Percentiles rank a stretch among this genome's conserved stretches.
Conservation (phyloP, 306 rosid genomes). For the Gillenia trifoliata region DNA sequence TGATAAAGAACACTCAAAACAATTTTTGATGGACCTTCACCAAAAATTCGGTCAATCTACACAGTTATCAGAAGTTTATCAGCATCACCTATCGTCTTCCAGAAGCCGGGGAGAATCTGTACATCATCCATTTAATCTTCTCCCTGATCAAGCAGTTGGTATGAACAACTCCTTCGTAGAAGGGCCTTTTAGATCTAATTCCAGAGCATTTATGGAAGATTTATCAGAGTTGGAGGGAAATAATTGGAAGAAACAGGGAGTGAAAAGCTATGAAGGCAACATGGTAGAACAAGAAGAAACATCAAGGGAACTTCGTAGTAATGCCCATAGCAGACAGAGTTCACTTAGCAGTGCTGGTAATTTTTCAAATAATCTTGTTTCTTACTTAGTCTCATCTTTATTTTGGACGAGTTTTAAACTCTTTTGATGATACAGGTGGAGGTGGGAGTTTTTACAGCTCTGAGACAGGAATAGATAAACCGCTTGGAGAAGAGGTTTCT, state of each 20-base stretch:
- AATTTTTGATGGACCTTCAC: slow-evolving; percentile 42
- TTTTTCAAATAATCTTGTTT: background rate
- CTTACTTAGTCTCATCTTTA: slow-evolving; percentile 1
- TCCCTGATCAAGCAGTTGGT: slow-evolving; percentile 43
- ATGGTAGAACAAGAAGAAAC: slow-evolving; percentile 42
- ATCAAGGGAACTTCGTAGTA: slow-evolving; percentile 38
- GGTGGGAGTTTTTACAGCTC: slow-evolving; percentile 41
- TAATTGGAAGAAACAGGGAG: slow-evolving; percentile 42
- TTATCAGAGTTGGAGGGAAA: slow-evolving; percentile 40
- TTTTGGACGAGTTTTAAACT: slow-evolving; percentile 11
- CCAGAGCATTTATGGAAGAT: slow-evolving; percentile 45
- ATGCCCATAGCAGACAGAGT: slow-evolving; percentile 57
- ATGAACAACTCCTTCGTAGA: slow-evolving; percentile 34
- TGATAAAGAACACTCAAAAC: slow-evolving; percentile 42
- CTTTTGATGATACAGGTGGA: slow-evolving; percentile 47
- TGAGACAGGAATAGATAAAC: slow-evolving; percentile 48
- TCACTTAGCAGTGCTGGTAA: slow-evolving; percentile 65
- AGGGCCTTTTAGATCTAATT: slow-evolving; percentile 39
- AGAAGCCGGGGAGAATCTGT: slow-evolving; percentile 37
- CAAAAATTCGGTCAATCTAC: slow-evolving; percentile 39
- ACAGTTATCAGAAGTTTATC: slow-evolving; percentile 34
- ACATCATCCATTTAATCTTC: slow-evolving; percentile 44
- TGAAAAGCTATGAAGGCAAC: slow-evolving; percentile 33
- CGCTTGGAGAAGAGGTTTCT: slow-evolving; percentile 46
- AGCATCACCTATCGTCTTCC: slow-evolving; percentile 43